Percentiles rank a stretch among this genome's conserved stretches.
phyloP scores from a whole-genome alignment of 306 rosid species.

The Inga laurina region DNA sequence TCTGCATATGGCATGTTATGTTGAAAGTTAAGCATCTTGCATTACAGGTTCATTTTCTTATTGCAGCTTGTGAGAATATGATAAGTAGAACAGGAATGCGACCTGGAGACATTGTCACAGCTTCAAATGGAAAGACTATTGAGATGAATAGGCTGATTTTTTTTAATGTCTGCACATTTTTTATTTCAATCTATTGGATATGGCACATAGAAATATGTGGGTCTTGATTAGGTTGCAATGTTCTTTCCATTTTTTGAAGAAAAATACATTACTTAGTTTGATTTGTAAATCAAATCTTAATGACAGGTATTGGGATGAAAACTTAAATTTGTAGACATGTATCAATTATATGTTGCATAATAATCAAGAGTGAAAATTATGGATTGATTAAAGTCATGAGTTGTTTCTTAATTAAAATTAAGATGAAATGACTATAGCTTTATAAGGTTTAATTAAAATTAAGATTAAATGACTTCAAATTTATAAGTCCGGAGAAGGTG shows the following conservation, averaged over 20 bases:
- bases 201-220: conserved; percentile 5
- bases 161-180: background rate
- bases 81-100: conserved; percentile 97
- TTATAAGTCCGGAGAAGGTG: no score
- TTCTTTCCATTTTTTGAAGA: background rate
- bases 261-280: no score
- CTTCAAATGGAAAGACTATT: conserved; percentile 97
- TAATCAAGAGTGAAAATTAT: no score
- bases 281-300: background rate
- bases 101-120: conserved; percentile 91
- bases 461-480: no score
- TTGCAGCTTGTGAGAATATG: conserved; percentile 99
- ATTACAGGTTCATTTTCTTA: conserved; percentile 83
- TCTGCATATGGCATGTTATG: background rate
- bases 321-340: no score
- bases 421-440: no score
- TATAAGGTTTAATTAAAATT: no score
- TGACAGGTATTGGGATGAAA: background rate
- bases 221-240: background rate
- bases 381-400: no score
- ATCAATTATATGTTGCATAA: no score
- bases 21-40: background rate
- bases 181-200: background rate
- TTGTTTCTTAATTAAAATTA: no score
- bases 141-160: conserved; percentile 52